A percentile compares a stretch with the other conserved stretches of the same genome.
These are phyloP conservation scores for Pyrenophora teres DNA, from an alignment of 2,329 filamentous ascomycete species.

Conservation along the genomic window DNA sequence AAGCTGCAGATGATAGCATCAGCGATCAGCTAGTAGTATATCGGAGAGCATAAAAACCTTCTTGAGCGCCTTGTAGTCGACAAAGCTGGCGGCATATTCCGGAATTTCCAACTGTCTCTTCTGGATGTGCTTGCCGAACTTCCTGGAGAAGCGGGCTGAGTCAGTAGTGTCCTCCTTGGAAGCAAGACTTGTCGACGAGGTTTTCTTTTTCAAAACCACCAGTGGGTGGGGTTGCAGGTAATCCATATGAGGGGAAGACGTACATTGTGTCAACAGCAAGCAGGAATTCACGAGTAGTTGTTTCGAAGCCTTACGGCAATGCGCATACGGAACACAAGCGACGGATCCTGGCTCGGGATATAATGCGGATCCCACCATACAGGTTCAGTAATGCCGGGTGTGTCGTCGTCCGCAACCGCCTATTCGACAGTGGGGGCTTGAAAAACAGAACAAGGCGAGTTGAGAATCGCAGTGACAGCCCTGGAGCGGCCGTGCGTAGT, in stretches of 20 bases:
- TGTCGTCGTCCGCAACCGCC: slow-evolving; percentile 36
- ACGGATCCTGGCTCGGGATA: slow-evolving; percentile 30
- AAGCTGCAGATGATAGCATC: slow-evolving; percentile 63
- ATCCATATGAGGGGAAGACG: slow-evolving; percentile 44
- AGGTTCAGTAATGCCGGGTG: slow-evolving; percentile 31
- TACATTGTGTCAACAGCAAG: slow-evolving; percentile 43
- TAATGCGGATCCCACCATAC: slow-evolving; percentile 41
- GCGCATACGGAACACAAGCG: slow-evolving; percentile 39
- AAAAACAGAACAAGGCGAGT: slow-evolving; percentile 30
- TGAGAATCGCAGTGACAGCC: slow-evolving; percentile 26
- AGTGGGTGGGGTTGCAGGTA: slow-evolving; percentile 35
- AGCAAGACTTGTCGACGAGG: slow-evolving; percentile 43
- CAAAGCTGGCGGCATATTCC: slow-evolving; percentile 98
- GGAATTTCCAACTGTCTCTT: slow-evolving; percentile 98
- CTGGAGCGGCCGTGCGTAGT: slow-evolving; percentile 35
- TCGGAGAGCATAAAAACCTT: slow-evolving; percentile 66
- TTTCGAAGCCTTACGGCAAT: slow-evolving; percentile 26
- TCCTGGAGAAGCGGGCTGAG: slow-evolving; percentile 65
- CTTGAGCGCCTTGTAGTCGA: slow-evolving; percentile 98
- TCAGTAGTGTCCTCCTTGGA: slow-evolving; percentile 47
- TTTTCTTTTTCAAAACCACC: slow-evolving; percentile 39
- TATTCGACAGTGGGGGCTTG: slow-evolving; percentile 33
- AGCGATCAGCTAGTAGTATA: slow-evolving; percentile 4
- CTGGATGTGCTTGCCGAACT: slow-evolving; percentile 99
- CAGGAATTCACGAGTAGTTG: slow-evolving; percentile 25